Percentiles rank a stretch among this genome's conserved stretches.
Conservation (phyloP, 805 yeast species). For the Pichia kluyveri region DNA sequence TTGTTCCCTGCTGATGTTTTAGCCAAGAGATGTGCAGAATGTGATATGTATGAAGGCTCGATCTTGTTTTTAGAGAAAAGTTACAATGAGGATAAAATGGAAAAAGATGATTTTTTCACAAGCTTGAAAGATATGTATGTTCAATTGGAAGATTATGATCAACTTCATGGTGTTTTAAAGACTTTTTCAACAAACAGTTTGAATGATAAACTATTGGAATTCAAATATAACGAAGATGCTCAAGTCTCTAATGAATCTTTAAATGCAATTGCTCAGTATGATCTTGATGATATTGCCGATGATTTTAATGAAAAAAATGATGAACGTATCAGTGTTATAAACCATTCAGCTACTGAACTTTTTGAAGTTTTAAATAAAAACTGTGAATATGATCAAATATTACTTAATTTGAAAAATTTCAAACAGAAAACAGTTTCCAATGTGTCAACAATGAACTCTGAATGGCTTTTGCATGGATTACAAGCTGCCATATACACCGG, state of each 20-base stretch:
- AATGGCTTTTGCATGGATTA: constrained; percentile 60
- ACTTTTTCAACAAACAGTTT: constrained; percentile 60
- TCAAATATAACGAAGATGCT: constrained; percentile 85
- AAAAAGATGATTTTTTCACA: constrained; percentile 32
- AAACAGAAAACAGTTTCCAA: constrained; percentile 11
- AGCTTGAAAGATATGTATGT: constrained; percentile 77
- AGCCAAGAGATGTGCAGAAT: constrained; percentile 73
- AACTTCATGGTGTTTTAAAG: constrained; percentile 77
- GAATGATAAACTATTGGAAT: constrained; percentile 68
- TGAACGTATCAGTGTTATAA: constrained; percentile 10
- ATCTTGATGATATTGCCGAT: constrained; percentile 12
- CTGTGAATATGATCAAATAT: constrained; percentile 62
- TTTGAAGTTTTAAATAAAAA: constrained; percentile 67
- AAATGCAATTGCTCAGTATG: constrained; percentile 46
- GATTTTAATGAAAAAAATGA: constrained; percentile 7
- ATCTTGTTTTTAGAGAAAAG: constrained; percentile 78
- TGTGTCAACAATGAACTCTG: constrained; percentile 14
- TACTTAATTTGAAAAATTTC: constrained; percentile 36
- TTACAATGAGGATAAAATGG: constrained; percentile 32
- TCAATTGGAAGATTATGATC: constrained; percentile 80
- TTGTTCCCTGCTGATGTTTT: constrained; percentile 58
- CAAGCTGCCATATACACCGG: constrained; percentile 69
- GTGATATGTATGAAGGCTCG: constrained; percentile 82
- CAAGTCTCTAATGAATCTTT: constrained; percentile 79
- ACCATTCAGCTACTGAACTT: constrained; percentile 43